phyloP scores from a whole-genome alignment of 176 grass and related monocot species.

The Cymbopogon citratus region DNA sequence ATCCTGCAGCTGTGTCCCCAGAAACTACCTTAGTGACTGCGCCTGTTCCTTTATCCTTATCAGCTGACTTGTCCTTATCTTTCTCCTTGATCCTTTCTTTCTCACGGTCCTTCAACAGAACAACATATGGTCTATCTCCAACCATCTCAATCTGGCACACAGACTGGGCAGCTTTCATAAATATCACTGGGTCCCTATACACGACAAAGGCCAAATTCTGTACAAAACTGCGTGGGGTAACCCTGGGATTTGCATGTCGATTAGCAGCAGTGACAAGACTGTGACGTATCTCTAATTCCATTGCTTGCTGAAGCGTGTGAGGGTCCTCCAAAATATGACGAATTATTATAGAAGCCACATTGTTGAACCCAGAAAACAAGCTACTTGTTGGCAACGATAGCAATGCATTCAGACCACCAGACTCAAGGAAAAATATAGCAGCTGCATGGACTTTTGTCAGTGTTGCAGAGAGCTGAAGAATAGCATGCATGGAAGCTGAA shows the following conservation, averaged over 20 bases:
- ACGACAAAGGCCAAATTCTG: slow-evolving; percentile 89
- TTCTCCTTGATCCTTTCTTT: slow-evolving; percentile 77
- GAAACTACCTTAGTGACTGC: slow-evolving; percentile 32
- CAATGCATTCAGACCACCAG: slow-evolving; percentile 70
- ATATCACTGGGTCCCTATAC: slow-evolving; percentile 75
- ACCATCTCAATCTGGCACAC: slow-evolving; percentile 96
- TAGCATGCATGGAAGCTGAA: slow-evolving; percentile 84
- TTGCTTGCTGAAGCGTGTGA: slow-evolving; percentile 96
- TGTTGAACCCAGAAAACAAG: slow-evolving; percentile 97
- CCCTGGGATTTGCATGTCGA: slow-evolving; percentile 76
- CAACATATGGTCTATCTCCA: slow-evolving; percentile 82
- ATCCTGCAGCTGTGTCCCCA: slow-evolving; percentile 28
- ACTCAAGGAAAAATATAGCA: slow-evolving; percentile 77
- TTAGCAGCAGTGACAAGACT: slow-evolving; percentile 77
- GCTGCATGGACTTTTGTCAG: slow-evolving; percentile 78
- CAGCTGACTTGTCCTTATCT: slow-evolving; percentile 56
- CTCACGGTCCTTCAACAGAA: slow-evolving; percentile 81
- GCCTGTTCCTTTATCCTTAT: slow-evolving; percentile 50
- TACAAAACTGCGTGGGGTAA: slow-evolving; percentile 82
- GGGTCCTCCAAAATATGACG: slow-evolving; percentile 98
- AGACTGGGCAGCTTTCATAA: slow-evolving; percentile 87
- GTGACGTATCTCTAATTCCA: slow-evolving; percentile 98
- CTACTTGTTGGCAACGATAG: slow-evolving; percentile 71
- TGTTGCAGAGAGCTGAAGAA: slow-evolving; percentile 88
- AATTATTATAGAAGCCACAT: slow-evolving; percentile 80